Percentiles rank a stretch among this genome's conserved stretches.
phyloP scores from a whole-genome alignment of 2,329 filamentous ascomycete species.

The Pseudogymnoascus sp. region DNA sequence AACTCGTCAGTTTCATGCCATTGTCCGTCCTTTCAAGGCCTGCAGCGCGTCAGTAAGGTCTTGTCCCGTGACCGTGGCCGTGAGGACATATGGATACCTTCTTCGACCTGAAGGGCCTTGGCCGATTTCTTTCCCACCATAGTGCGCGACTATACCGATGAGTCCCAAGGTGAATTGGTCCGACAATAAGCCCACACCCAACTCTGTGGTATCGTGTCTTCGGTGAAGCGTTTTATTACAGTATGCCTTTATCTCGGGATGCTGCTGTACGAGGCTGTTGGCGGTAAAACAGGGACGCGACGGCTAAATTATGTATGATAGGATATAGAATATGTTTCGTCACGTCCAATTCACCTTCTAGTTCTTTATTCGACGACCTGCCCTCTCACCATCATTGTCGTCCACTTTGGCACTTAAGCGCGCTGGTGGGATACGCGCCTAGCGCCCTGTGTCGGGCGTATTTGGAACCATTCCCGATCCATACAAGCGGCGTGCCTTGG shows the following conservation, averaged over 20 bases:
- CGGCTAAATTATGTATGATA: background rate
- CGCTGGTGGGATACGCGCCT: slow-evolving; percentile 7
- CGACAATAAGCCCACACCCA: background rate
- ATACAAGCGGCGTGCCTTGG: slow-evolving; percentile 1
- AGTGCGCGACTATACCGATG: slow-evolving; percentile 8
- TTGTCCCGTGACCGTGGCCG: background rate
- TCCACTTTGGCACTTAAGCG: slow-evolving; percentile 8
- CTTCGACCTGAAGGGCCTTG: slow-evolving; percentile 30
- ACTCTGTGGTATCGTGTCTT: background rate
- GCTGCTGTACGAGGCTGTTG: background rate
- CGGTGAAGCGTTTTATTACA: slow-evolving; percentile 1
- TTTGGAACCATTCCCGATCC: slow-evolving; percentile 4
- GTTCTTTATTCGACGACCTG: slow-evolving; percentile 2
- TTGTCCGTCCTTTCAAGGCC: slow-evolving; percentile 96
- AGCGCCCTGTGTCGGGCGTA: slow-evolving; percentile 2
- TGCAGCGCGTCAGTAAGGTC: slow-evolving; percentile 31
- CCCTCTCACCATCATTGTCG: slow-evolving; percentile 4
- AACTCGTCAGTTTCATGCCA: slow-evolving; percentile 90
- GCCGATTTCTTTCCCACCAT: slow-evolving; percentile 32
- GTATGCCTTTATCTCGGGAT: background rate
- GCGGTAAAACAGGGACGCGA: background rate
- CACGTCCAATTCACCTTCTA: slow-evolving; percentile 1
- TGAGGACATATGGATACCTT: slow-evolving; percentile 21
- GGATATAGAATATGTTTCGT: slow-evolving; percentile 8
- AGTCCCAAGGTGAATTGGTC: background rate